Conservation (phyloP, 225 moss, liverwort and hornwort genomes). For the Thuidium tamariscinum region DNA sequence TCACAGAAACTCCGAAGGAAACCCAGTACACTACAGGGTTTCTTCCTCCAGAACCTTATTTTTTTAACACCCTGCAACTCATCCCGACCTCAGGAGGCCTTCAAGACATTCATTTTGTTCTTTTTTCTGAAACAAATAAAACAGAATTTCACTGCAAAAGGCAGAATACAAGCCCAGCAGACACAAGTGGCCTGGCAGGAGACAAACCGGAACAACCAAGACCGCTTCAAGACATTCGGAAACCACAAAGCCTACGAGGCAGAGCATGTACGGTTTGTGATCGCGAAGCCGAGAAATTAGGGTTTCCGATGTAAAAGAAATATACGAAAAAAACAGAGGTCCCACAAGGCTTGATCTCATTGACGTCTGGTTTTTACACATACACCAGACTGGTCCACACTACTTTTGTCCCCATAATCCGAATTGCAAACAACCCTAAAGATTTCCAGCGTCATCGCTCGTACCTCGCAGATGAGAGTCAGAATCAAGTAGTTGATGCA, state of each 20-base stretch:
- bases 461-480: slow-evolving; percentile 84
- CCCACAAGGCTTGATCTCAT: background rate
- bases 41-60: no score
- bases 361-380: background rate
- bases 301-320: background rate
- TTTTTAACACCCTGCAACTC: no score
- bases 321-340: no score
- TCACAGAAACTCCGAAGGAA: no score
- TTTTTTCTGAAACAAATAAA: no score
- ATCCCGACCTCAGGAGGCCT: no score
- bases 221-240: background rate
- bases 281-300: background rate
- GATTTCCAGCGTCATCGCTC: background rate
- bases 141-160: no score
- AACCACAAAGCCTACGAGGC: background rate
- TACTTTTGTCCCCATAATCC: background rate
- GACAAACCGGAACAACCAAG: no score
- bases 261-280: background rate
- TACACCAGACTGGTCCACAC: background rate
- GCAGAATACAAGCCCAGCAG: no score
- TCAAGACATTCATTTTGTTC: no score
- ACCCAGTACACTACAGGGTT: no score
- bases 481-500: slow-evolving; percentile 89
- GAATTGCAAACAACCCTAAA: background rate
- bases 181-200: no score